Percentiles rank a stretch among this genome's conserved stretches.
Conservation (phyloP, 768 basidiomycete species). For the Mycena galericulata region DNA sequence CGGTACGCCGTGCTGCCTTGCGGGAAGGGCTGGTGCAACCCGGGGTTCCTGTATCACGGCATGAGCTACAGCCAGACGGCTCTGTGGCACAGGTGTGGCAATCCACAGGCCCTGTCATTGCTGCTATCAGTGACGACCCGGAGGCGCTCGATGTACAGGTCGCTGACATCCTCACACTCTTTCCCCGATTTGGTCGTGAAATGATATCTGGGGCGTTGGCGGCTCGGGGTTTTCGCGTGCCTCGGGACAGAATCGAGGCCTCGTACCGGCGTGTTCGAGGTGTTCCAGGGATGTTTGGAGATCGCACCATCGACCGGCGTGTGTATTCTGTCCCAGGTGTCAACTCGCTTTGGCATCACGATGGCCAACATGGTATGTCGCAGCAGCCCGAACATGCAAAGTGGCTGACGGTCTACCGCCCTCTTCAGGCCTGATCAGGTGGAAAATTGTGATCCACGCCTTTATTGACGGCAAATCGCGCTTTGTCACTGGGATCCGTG, state of each 20-base stretch:
- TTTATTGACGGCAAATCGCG: conserved; percentile 50
- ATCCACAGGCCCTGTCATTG: conserved; percentile 26
- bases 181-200: conserved; percentile 5
- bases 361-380: conserved; percentile 38
- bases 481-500: conserved; percentile 46
- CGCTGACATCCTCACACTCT: background rate
- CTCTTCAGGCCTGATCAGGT: conserved; percentile 44
- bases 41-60: conserved; percentile 34
- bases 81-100: conserved; percentile 1
- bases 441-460: conserved; percentile 48
- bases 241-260: background rate
- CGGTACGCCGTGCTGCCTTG: conserved; percentile 40
- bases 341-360: conserved; percentile 39
- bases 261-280: conserved; percentile 1
- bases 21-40: conserved; percentile 38
- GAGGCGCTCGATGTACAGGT: conserved; percentile 30
- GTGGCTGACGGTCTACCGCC: background rate
- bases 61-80: conserved; percentile 21
- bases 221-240: conserved; percentile 32
- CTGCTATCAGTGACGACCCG: conserved; percentile 35
- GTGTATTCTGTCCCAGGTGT: conserved; percentile 33
- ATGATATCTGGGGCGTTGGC: conserved; percentile 34
- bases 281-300: background rate
- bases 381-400: background rate
- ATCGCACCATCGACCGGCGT: background rate